Evolutionary conservation across 2,329 filamentous ascomycete genomes (phyloP).

Genomic region (Paecilomyces dactylethromorphus): DNA sequence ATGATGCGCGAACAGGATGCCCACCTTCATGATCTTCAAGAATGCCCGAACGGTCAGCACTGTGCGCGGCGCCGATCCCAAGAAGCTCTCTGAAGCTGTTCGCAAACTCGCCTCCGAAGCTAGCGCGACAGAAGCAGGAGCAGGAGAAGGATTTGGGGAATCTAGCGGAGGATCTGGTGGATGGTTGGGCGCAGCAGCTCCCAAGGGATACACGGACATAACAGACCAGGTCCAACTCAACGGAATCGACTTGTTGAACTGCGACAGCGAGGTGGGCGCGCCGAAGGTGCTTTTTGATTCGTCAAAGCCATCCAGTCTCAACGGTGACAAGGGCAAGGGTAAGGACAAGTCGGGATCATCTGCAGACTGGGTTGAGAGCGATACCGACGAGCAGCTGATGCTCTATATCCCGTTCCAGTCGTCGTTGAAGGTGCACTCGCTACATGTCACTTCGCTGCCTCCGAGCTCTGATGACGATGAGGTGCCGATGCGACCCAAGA

Average conservation of each 20-base stretch:
- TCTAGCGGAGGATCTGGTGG: conserved; percentile 39
- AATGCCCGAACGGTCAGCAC: conserved; percentile 61
- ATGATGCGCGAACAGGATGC: conserved; percentile 51
- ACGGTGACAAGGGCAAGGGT: conserved; percentile 36
- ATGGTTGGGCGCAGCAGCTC: conserved; percentile 71
- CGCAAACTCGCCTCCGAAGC: conserved; percentile 64
- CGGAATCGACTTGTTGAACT: conserved; percentile 81
- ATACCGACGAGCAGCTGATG: conserved; percentile 94
- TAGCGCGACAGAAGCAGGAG: conserved; percentile 38
- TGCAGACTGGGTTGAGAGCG: conserved; percentile 89
- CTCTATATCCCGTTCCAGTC: conserved; percentile 86
- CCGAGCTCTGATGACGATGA: conserved; percentile 58
- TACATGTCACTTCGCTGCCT: conserved; percentile 77
- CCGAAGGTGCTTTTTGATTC: conserved; percentile 69
- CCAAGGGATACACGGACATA: conserved; percentile 76
- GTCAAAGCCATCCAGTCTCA: conserved; percentile 58
- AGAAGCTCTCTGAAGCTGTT: conserved; percentile 63
- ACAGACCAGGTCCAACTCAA: conserved; percentile 73
- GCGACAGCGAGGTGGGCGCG: conserved; percentile 67
- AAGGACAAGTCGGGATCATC: conserved; percentile 46
- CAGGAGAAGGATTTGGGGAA: conserved; percentile 34
- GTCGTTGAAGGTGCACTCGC: conserved; percentile 80
- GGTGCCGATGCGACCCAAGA: conserved; percentile 70
- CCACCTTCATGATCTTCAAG: conserved; percentile 88
- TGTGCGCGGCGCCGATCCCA: conserved; percentile 67